These are phyloP conservation scores for Abortiporus biennis DNA, from an alignment of 1,284 basidiomycete genomes.

Conservation along the genomic window DNA sequence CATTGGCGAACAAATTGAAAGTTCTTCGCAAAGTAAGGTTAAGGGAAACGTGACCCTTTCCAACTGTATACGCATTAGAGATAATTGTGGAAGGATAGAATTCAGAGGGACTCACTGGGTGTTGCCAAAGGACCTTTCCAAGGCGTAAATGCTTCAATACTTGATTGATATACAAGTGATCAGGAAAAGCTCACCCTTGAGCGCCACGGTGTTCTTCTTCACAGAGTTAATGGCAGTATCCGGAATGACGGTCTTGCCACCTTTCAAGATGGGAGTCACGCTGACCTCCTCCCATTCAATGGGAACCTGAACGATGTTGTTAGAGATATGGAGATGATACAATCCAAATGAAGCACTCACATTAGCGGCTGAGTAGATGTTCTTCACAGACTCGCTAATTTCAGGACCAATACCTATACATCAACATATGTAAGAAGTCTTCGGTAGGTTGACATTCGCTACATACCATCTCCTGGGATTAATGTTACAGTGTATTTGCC, in stretches of 20 bases:
- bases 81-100: conserved; percentile 2
- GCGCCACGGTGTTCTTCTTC: conserved; percentile 95
- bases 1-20: conserved; percentile 98
- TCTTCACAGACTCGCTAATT: conserved; percentile 94
- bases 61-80: conserved; percentile 55
- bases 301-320: no score
- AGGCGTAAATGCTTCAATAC: no score
- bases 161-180: conserved; percentile 6
- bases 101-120: conserved; percentile 60
- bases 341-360: conserved; percentile 30
- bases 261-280: conserved; percentile 90
- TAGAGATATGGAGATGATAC: conserved; percentile 2
- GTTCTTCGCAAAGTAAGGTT: conserved; percentile 96
- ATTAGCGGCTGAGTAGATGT: conserved; percentile 87
- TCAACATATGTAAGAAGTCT: conserved; percentile 8
- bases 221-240: conserved; percentile 88
- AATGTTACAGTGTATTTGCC: conserved; percentile 95
- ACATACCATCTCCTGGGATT: conserved; percentile 85
- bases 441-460: conserved; percentile 4
- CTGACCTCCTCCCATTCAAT: conserved; percentile 99
- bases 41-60: conserved; percentile 97
- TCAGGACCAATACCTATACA: conserved; percentile 92
- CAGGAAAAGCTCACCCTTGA: conserved; percentile 64
- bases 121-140: conserved; percentile 94
- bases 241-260: conserved; percentile 96